Evolutionary conservation across 805 yeast species (phyloP).

Genomic region (Candida broadrunensis): DNA sequence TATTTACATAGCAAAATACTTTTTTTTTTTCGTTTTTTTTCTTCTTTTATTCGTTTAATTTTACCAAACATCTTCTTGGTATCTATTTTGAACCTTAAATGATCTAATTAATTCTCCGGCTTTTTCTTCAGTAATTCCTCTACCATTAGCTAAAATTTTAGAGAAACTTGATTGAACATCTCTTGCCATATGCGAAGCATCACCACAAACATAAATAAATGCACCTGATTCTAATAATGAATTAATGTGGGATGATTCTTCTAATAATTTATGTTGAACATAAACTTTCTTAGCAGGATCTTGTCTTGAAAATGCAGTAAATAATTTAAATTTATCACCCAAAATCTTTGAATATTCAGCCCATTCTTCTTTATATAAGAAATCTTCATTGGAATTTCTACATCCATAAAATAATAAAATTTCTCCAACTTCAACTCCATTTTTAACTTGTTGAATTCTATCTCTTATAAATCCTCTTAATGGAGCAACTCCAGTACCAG

Average conservation of each 20-base stretch:
- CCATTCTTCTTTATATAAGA: slow-evolving; percentile 89
- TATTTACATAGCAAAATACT: background rate
- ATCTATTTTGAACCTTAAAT: slow-evolving; percentile 78
- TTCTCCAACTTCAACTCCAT: slow-evolving; percentile 53
- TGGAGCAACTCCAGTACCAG: slow-evolving; percentile 99
- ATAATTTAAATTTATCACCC: slow-evolving; percentile 63
- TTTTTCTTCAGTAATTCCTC: slow-evolving; percentile 60
- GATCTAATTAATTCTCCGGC: slow-evolving; percentile 78
- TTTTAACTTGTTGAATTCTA: slow-evolving; percentile 53
- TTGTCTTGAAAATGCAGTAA: slow-evolving; percentile 87
- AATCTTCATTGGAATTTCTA: slow-evolving; percentile 76
- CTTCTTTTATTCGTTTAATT: no score
- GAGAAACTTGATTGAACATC: slow-evolving; percentile 76
- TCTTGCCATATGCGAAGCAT: slow-evolving; percentile 93
- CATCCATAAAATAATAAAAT: slow-evolving; percentile 83
- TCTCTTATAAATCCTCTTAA: slow-evolving; percentile 94
- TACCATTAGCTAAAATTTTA: slow-evolving; percentile 58
- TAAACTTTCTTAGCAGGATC: slow-evolving; percentile 54
- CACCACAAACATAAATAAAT: slow-evolving; percentile 93
- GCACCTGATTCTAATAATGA: slow-evolving; percentile 67
- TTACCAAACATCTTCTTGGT: slow-evolving; percentile 98
- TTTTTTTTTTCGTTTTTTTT: no score
- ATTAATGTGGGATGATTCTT: slow-evolving; percentile 51
- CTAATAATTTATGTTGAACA: slow-evolving; percentile 77
- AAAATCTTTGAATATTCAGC: slow-evolving; percentile 59